phyloP scores from a whole-genome alignment of 2,329 filamentous ascomycete species.

The Xylaria sp. region DNA sequence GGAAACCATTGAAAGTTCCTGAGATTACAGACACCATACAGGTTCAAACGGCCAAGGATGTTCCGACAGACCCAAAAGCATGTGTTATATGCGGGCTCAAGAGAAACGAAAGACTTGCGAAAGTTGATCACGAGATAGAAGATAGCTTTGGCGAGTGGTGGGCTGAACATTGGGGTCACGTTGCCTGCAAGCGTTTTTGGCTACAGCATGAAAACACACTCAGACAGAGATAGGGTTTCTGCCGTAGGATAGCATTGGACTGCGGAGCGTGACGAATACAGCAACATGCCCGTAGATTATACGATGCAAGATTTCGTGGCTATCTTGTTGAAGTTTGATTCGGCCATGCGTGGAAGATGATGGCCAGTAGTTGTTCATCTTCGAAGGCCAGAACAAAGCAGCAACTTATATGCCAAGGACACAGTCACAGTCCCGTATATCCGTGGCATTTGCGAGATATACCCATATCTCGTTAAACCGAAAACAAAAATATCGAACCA shows the following conservation, averaged over 20 bases:
- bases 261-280: constrained; percentile 23
- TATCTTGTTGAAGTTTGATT: constrained; percentile 8
- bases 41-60: constrained; percentile 76
- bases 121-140: constrained; percentile 79
- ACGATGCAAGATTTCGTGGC: neutral
- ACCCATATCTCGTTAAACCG: neutral
- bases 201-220: constrained; percentile 76
- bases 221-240: constrained; percentile 67
- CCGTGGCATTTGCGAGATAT: constrained; percentile 8
- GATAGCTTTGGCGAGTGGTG: constrained; percentile 98
- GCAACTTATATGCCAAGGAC: neutral
- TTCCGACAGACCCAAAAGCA: constrained; percentile 75
- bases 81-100: constrained; percentile 90
- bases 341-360: neutral
- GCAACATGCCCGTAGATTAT: constrained; percentile 2
- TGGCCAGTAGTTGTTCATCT: constrained; percentile 3
- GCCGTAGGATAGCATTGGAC: constrained; percentile 8
- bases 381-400: neutral
- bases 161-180: constrained; percentile 87
- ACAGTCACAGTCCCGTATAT: neutral
- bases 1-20: constrained; percentile 65
- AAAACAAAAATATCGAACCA: neutral
- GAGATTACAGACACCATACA: constrained; percentile 76
- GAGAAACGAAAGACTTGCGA: constrained; percentile 82
- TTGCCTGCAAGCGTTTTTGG: constrained; percentile 87